Evolutionary conservation across 805 yeast species (phyloP).

Genomic region (Cephaloascus albidus): DNA sequence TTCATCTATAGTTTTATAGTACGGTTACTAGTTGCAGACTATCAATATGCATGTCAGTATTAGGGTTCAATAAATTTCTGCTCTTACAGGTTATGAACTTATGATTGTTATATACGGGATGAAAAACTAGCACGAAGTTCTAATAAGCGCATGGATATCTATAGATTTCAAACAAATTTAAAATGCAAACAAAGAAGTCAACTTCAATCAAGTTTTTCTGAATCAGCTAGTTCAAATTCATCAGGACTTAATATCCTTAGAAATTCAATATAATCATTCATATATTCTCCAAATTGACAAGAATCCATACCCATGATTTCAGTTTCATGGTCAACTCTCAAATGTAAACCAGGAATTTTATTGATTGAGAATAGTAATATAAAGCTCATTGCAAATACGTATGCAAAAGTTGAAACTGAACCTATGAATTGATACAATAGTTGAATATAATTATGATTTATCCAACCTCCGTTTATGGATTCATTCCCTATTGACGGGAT

Average conservation of each 20-base stretch:
- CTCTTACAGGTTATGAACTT: too few species aligned
- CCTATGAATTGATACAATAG: slow-evolving; percentile 87
- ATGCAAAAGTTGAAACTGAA: slow-evolving; percentile 55
- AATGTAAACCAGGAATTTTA: slow-evolving; percentile 68
- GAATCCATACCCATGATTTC: slow-evolving; percentile 85
- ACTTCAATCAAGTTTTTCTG: background rate
- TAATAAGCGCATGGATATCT: too few species aligned
- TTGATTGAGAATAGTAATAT: slow-evolving; percentile 59
- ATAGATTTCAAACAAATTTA: too few species aligned
- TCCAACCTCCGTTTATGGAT: slow-evolving; percentile 77
- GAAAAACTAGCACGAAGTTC: too few species aligned
- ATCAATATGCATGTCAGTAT: too few species aligned
- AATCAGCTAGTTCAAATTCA: background rate
- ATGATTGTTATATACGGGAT: too few species aligned
- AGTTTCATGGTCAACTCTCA: slow-evolving; percentile 79
- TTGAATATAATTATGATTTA: slow-evolving; percentile 74
- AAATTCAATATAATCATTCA: background rate
- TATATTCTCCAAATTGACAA: slow-evolving; percentile 78
- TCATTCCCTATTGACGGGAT: slow-evolving; percentile 77
- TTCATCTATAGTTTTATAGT: too few species aligned
- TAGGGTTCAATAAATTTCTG: too few species aligned
- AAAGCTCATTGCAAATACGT: slow-evolving; percentile 70
- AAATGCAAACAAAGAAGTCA: too few species aligned
- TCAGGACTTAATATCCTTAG: background rate
- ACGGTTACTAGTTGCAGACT: too few species aligned